phyloP scores from a whole-genome alignment of 106 monocot genomes.

The Apostasia shenzhenica region DNA sequence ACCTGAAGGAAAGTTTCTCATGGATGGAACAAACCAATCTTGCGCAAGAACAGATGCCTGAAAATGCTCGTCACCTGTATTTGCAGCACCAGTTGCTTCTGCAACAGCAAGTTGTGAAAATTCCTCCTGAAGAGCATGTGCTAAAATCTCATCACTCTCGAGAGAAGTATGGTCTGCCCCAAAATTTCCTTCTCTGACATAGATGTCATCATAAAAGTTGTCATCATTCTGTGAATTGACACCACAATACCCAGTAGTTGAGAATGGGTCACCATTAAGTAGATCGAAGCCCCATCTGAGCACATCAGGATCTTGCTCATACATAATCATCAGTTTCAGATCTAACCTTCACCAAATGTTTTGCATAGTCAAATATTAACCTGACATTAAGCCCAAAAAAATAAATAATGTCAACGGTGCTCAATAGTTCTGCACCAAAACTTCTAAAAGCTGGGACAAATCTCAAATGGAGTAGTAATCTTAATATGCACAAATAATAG shows the following conservation, averaged over 20 bases:
- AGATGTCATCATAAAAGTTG: constrained; percentile 32
- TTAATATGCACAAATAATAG: too few relatives aligned
- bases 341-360: not conserved
- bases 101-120: constrained; percentile 53
- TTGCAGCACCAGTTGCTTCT: constrained; percentile 52
- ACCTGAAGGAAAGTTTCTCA: constrained; percentile 56
- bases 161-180: constrained; percentile 20
- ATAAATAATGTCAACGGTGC: not conserved
- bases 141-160: constrained; percentile 45
- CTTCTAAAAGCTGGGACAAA: too few relatives aligned
- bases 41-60: constrained; percentile 50
- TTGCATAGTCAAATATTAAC: not conserved
- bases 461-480: too few relatives aligned
- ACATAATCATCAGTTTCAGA: constrained; percentile 57
- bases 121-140: constrained; percentile 61
- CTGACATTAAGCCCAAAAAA: constrained; percentile 4
- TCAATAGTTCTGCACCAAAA: not conserved
- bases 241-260: constrained; percentile 59
- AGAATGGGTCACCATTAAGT: constrained; percentile 49
- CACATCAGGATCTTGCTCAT: constrained; percentile 76
- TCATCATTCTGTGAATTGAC: constrained; percentile 26
- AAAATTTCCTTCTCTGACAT: constrained; percentile 50
- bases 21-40: constrained; percentile 55
- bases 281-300: constrained; percentile 61
- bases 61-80: constrained; percentile 40